Evolutionary conservation across 495 filamentous ascomycete species (phyloP).

Genomic region (Penicillium turbatum): DNA sequence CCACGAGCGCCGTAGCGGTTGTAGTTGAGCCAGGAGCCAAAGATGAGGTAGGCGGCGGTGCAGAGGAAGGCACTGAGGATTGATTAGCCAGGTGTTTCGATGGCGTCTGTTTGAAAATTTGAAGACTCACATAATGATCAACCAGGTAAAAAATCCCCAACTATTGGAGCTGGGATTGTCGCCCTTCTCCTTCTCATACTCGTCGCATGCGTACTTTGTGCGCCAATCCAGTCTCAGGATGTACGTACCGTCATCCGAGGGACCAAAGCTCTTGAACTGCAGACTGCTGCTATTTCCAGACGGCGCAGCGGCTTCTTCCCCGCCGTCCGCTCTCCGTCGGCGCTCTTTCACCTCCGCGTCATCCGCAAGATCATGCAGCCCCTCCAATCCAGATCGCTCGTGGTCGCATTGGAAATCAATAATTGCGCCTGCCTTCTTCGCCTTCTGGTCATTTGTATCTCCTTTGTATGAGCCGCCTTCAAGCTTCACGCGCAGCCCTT

Average conservation of each 20-base stretch:
- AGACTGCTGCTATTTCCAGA: constrained; percentile 52
- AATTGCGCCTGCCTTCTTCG: constrained; percentile 59
- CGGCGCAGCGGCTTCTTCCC: constrained; percentile 22
- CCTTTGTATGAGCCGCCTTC: constrained; percentile 59
- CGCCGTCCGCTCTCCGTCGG: constrained; percentile 20
- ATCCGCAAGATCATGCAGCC: constrained; percentile 40
- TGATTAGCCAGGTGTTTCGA: not conserved
- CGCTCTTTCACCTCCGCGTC: constrained; percentile 29
- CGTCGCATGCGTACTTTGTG: constrained; percentile 81
- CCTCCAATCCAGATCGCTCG: constrained; percentile 65
- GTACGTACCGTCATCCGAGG: constrained; percentile 44
- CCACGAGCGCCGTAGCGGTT: constrained; percentile 91
- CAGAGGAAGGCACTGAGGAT: constrained; percentile 66
- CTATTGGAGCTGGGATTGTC: constrained; percentile 27
- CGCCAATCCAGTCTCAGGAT: constrained; percentile 73
- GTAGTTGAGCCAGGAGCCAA: constrained; percentile 98
- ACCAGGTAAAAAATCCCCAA: constrained; percentile 98
- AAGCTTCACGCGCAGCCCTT: constrained; percentile 68
- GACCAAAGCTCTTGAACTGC: constrained; percentile 64
- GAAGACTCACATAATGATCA: constrained; percentile 83
- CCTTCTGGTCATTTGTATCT: constrained; percentile 37
- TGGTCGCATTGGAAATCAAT: constrained; percentile 82
- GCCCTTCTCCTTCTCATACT: constrained; percentile 43
- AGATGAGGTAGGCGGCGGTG: constrained; percentile 89
- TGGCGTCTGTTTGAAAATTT: not conserved